A percentile compares a stretch with the other conserved stretches of the same genome.
Conservation (phyloP, 1,139 yeast genomes). For the Dujonia santamariae region DNA sequence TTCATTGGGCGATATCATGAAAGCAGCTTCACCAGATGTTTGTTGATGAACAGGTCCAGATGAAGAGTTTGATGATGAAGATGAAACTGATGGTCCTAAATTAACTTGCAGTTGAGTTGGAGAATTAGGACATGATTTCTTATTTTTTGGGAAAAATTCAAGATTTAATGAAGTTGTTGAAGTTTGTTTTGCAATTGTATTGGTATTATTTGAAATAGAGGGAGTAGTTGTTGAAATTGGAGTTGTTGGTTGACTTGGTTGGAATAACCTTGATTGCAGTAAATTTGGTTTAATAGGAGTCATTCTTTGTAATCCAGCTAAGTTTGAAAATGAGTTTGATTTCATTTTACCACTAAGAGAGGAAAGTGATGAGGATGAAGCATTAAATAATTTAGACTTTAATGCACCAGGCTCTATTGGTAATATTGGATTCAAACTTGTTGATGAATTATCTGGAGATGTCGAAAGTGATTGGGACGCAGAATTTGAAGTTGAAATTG, state of each 20-base stretch:
- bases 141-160: constrained; percentile 25
- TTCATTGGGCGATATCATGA: constrained; percentile 30
- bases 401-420: constrained; percentile 17
- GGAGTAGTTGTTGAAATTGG: constrained; percentile 8
- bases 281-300: constrained; percentile 33
- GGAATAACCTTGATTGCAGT: constrained; percentile 5
- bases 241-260: constrained; percentile 3
- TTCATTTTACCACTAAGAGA: constrained; percentile 25
- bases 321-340: constrained; percentile 20
- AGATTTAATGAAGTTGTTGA: constrained; percentile 26
- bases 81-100: constrained; percentile 5
- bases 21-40: constrained; percentile 11
- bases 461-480: constrained; percentile 30
- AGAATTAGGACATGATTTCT: constrained; percentile 43
- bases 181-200: constrained; percentile 19
- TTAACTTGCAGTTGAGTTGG: constrained; percentile 22
- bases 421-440: constrained; percentile 7
- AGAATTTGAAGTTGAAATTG: constrained; percentile 18
- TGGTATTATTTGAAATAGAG: constrained; percentile 11
- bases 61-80: constrained; percentile 1
- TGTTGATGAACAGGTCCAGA: constrained; percentile 5
- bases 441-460: constrained; percentile 25
- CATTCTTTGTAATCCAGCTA: constrained; percentile 31
- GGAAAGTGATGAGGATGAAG: constrained; percentile 23
- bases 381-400: constrained; percentile 17